Base-by-base conservation (phyloP, 108 stramenopile genomes). In the Ochromonas danica region DNA sequence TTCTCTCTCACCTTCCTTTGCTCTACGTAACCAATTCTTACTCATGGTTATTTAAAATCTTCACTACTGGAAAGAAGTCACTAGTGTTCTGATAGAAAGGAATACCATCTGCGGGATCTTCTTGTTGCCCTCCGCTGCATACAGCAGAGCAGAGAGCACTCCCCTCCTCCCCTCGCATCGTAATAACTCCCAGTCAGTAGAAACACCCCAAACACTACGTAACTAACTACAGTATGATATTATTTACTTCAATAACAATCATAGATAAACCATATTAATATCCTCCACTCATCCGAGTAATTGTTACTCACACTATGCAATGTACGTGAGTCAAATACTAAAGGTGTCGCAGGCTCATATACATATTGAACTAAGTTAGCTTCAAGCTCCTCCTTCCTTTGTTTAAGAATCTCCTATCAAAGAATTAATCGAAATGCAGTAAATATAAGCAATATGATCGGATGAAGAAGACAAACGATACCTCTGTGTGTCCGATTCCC, bases 181-280 rank as follows among this genome's bases (percentile, higher is more conserved):
- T n/a, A n/a, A n/a, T n/a, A n/a, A n/a, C n/a, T n/a, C n/a, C n/a
- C n/a, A n/a, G n/a, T n/a, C n/a, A n/a, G n/a, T n/a, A n/a, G n/a
- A n/a, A n/a, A n/a, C n/a, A n/a, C n/a, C n/a, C n/a, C n/a, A n/a
- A n/a, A n/a, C n/a, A n/a, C n/a, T n/a, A n/a, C n/a, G n/a, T n/a
- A n/a, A n/a, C n/a, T n/a, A n/a, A n/a, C n/a, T n/a, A n/a, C n/a
- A n/a, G n/a, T n/a, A n/a, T n/a, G n/a, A 51, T 51, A 51, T 14
- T 51, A 51, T 51, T 51, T 51, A 14, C 6, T 51, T 67, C 25
- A 67, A 25, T 67, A 67, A 31, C 30, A 31, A 67, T 67, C 63
- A 36, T 14, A 36, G 6, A 67, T 67, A 36, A 67, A 67, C 63
- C 63, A 67, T 28, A 28, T 3, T 31, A 67, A 3, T 35, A 67